Conservation (phyloP, 129 eudicot species). For the Flaveria ramosissima region DNA sequence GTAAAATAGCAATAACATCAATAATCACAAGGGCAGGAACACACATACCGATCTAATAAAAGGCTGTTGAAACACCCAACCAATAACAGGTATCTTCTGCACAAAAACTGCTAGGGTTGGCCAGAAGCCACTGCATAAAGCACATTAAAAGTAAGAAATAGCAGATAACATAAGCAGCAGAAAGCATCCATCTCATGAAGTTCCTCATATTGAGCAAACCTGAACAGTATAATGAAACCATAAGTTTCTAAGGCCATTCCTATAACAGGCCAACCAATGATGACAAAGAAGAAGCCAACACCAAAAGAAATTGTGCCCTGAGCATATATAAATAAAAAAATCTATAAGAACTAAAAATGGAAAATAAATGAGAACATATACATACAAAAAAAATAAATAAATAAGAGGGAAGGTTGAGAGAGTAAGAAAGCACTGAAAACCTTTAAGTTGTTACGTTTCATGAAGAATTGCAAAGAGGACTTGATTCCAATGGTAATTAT, state of each 20-base stretch:
- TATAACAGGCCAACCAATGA: constrained; percentile 80
- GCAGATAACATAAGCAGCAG: constrained; percentile 6
- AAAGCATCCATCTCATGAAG: constrained; percentile 5
- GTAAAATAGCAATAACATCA: constrained; percentile 1
- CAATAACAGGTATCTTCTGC: constrained; percentile 84
- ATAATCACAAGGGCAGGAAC: constrained; percentile 13
- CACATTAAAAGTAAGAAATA: constrained; percentile 25
- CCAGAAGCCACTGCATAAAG: constrained; percentile 77
- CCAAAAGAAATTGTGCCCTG: constrained; percentile 84
- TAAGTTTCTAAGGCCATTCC: constrained; percentile 84
- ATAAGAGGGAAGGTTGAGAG: neutral
- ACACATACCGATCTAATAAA: constrained; percentile 72
- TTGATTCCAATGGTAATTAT: constrained; percentile 74
- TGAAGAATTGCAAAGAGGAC: constrained; percentile 73
- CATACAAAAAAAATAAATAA: constrained; percentile 16
- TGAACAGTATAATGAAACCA: constrained; percentile 80
- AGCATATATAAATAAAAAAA: neutral
- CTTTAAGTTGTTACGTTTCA: constrained; percentile 72
- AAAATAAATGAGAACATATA: neutral
- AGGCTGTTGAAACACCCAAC: constrained; percentile 87
- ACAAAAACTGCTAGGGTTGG: constrained; percentile 79
- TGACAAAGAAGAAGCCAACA: constrained; percentile 71
- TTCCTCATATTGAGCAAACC: constrained; percentile 41
- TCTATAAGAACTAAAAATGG: neutral
- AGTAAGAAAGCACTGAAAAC: constrained; percentile 28